Percentiles rank a stretch among this genome's conserved stretches.
Evolutionary conservation across 1,139 yeast genomes (phyloP).

Genomic region (Geotrichum candidum): DNA sequence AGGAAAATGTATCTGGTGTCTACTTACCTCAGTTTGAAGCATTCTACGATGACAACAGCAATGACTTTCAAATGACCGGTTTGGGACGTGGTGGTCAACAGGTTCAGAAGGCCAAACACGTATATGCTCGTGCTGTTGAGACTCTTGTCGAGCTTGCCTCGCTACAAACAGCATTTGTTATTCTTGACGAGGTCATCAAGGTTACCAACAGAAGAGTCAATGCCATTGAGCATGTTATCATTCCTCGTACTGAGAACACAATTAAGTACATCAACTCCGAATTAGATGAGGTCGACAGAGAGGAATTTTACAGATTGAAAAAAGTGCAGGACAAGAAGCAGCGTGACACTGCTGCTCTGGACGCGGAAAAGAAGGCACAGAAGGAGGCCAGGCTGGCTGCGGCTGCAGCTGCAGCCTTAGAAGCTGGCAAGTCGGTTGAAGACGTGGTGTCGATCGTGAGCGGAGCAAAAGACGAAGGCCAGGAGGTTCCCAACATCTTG

Average conservation of each 20-base stretch:
- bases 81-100: slow-evolving; percentile 98
- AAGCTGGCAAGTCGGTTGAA: slow-evolving; percentile 13
- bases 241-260: slow-evolving; percentile 95
- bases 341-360: slow-evolving; percentile 61
- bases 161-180: slow-evolving; percentile 86
- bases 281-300: slow-evolving; percentile 95
- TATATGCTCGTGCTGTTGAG: slow-evolving; percentile 91
- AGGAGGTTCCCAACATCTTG: slow-evolving; percentile 8
- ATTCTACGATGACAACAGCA: slow-evolving; percentile 72
- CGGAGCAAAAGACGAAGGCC: slow-evolving; percentile 6
- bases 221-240: slow-evolving; percentile 96
- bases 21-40: slow-evolving; percentile 88
- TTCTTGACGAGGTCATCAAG: slow-evolving; percentile 93
- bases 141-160: slow-evolving; percentile 94
- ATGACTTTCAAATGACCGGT: slow-evolving; percentile 94
- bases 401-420: slow-evolving; percentile 12
- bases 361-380: slow-evolving; percentile 39
- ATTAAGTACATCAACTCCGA: slow-evolving; percentile 88
- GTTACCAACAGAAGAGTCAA: slow-evolving; percentile 97
- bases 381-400: slow-evolving; percentile 19
- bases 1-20: slow-evolving; percentile 95
- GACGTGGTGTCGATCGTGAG: slow-evolving; percentile 17
- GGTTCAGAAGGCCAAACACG: slow-evolving; percentile 88
- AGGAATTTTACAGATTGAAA: slow-evolving; percentile 92
- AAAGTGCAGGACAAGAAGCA: slow-evolving; percentile 97